Evolutionary conservation across 2,329 filamentous ascomycete species (phyloP).

Genomic region (Salinomyces thailandicus): DNA sequence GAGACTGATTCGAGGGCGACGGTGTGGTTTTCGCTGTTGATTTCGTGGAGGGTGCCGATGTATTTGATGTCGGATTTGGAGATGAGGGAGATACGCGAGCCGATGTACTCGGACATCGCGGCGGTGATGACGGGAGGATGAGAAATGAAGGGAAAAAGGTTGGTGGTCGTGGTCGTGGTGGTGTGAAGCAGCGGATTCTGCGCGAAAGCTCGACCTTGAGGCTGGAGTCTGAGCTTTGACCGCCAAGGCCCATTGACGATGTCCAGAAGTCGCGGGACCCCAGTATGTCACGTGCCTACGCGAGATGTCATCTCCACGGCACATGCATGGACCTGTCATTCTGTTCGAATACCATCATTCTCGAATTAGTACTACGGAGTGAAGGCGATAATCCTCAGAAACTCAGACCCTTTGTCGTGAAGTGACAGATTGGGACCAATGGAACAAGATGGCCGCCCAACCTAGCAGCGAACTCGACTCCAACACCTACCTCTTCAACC

Average conservation of each 20-base stretch:
- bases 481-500: constrained; percentile 38
- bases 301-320: no score
- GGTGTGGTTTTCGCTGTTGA: constrained; percentile 93
- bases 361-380: no score
- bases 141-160: constrained; percentile 1
- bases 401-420: no score
- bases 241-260: neutral
- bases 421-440: no score
- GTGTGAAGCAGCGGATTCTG: neutral
- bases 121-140: constrained; percentile 14
- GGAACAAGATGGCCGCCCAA: constrained; percentile 23
- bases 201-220: neutral
- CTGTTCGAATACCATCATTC: no score
- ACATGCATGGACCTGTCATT: no score
- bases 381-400: no score
- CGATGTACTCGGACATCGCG: constrained; percentile 52
- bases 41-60: constrained; percentile 90
- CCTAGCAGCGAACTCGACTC: constrained; percentile 7
- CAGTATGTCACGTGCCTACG: no score
- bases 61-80: constrained; percentile 98
- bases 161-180: neutral
- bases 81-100: constrained; percentile 90
- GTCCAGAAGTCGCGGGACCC: neutral
- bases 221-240: constrained; percentile 1
- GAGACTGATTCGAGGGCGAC: constrained; percentile 94